Percentiles rank a stretch among this genome's conserved stretches.
These are phyloP conservation scores for Neurospora tetrasperma DNA, from an alignment of 495 filamentous ascomycete genomes.

Conservation along the genomic window DNA sequence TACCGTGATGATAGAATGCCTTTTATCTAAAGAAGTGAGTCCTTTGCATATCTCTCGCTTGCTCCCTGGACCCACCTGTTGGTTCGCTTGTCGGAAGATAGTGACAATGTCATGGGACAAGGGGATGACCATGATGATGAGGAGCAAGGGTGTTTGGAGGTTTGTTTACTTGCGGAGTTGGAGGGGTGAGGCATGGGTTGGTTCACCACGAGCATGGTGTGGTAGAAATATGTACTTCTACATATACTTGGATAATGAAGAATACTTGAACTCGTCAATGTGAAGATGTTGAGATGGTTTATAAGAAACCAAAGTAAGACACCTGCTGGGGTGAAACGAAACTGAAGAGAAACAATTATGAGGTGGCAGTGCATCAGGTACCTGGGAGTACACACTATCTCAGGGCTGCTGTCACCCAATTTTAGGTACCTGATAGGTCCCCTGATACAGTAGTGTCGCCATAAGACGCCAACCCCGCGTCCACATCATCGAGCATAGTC, in stretches of 20 bases:
- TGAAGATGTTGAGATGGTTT: neutral
- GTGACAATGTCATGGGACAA: neutral
- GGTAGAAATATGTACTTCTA: neutral
- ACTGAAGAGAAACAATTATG: neutral
- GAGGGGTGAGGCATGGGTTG: neutral
- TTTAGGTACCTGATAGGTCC: neutral
- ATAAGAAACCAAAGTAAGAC: neutral
- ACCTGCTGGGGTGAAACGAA: neutral
- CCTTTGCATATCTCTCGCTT: neutral
- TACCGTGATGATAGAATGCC: neutral
- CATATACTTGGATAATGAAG: too few species aligned
- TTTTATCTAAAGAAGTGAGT: neutral
- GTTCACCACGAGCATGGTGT: too few species aligned
- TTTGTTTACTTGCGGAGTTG: conserved; percentile 6
- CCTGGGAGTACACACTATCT: neutral
- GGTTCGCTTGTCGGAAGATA: neutral
- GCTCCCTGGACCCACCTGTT: neutral
- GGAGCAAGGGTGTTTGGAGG: neutral
- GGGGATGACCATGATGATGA: conserved; percentile 22
- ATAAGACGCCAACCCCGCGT: neutral
- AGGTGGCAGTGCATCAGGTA: neutral
- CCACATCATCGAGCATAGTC: neutral
- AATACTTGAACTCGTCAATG: neutral
- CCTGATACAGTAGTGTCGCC: neutral
- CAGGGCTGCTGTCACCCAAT: neutral